Percentiles rank a stretch among this genome's conserved stretches.
These are phyloP conservation scores for Rutidosis leptorrhynchoides DNA, from an alignment of 129 eudicot genomes.

Conservation along the genomic window DNA sequence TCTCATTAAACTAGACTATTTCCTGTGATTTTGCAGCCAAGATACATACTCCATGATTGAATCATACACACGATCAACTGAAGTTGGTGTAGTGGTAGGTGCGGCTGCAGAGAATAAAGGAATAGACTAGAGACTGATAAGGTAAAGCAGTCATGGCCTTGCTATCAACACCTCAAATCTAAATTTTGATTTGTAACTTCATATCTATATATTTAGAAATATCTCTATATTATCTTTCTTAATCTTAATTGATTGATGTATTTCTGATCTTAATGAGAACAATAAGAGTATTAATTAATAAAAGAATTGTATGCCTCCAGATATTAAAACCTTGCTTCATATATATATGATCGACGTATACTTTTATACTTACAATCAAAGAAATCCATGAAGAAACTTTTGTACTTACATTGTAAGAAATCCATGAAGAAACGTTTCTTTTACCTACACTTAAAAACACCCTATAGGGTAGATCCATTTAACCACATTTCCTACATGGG, in stretches of 20 bases:
- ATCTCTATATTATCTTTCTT: constrained; percentile 9
- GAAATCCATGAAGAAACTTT: too few relatives aligned
- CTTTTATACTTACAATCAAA: too few relatives aligned
- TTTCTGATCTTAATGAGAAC: constrained; percentile 1
- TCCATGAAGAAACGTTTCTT: constrained; percentile 67
- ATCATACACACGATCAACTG: constrained; percentile 37
- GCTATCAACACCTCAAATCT: background rate
- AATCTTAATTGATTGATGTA: background rate
- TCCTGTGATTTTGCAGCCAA: constrained; percentile 22
- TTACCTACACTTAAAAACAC: constrained; percentile 61
- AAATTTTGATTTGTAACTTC: constrained; percentile 1
- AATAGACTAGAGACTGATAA: constrained; percentile 14
- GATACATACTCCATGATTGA: constrained; percentile 34
- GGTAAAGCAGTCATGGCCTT: background rate
- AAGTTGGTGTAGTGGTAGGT: constrained; percentile 27
- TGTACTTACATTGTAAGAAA: too few relatives aligned
- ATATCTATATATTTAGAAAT: background rate
- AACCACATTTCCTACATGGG: constrained; percentile 96
- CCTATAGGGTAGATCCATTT: constrained; percentile 67
- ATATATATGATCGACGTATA: background rate
- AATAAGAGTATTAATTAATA: background rate
- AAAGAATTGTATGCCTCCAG: background rate
- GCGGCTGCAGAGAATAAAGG: constrained; percentile 11
- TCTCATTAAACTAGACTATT: background rate
- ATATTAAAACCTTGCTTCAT: background rate